A percentile compares a stretch with the other conserved stretches of the same genome.
Evolutionary conservation across 768 basidiomycete species (phyloP).

Genomic region (Pholiota molesta): DNA sequence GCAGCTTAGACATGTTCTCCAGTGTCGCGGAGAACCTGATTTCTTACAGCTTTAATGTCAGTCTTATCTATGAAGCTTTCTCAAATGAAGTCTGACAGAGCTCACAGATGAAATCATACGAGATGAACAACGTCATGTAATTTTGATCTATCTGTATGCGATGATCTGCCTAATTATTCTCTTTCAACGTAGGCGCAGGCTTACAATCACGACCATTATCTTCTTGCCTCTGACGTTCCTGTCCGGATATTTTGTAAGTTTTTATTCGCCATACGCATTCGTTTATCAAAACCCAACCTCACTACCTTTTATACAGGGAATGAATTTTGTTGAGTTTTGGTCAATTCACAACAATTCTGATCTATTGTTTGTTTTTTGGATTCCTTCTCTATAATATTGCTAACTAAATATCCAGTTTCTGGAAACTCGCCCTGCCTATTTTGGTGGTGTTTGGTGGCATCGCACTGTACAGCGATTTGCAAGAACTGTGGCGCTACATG

Average conservation of each 20-base stretch:
- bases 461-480: constrained; percentile 56
- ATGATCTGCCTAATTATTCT: not conserved
- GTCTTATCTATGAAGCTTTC: not conserved
- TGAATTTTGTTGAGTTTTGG: constrained; percentile 65
- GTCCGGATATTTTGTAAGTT: constrained; percentile 63
- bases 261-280: not conserved
- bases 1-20: constrained; percentile 73
- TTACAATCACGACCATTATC: constrained; percentile 71
- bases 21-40: constrained; percentile 74
- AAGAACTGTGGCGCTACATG: constrained; percentile 44
- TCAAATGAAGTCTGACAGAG: not conserved
- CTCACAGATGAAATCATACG: constrained; percentile 58
- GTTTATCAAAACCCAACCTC: not conserved
- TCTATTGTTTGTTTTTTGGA: constrained; percentile 38
- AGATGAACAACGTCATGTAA: constrained; percentile 77
- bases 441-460: constrained; percentile 54
- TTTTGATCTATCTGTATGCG: constrained; percentile 15
- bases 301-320: constrained; percentile 45
- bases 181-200: constrained; percentile 48
- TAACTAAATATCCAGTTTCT: constrained; percentile 48
- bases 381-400: not conserved
- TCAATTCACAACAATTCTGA: constrained; percentile 44
- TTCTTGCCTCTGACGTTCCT: constrained; percentile 71
- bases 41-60: constrained; percentile 66
- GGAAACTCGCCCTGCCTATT: constrained; percentile 64